Evolutionary conservation across 2,329 filamentous ascomycete species (phyloP).

Genomic region (Calonectria montana): DNA sequence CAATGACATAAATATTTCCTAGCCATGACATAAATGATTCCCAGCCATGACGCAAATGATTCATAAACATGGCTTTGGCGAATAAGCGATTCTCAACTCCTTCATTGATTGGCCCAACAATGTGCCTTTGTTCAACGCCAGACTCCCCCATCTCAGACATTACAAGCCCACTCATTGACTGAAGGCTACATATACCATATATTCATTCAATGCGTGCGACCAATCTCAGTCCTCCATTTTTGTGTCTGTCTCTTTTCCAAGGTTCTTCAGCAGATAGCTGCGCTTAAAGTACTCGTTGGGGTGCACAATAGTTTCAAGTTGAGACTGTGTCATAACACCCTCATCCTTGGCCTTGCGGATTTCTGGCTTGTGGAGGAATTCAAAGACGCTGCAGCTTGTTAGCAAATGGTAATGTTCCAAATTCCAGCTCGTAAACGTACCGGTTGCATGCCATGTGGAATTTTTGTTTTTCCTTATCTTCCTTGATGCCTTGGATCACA

Average conservation of each 20-base stretch:
- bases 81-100: background rate
- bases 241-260: constrained; percentile 67
- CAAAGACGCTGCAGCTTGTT: constrained; percentile 76
- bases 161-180: background rate
- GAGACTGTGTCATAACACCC: constrained; percentile 75
- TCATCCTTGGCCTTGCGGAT: constrained; percentile 83
- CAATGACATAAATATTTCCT: background rate
- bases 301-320: constrained; percentile 95
- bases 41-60: background rate
- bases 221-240: constrained; percentile 65
- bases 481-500: constrained; percentile 82
- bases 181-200: background rate
- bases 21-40: background rate
- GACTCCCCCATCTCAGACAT: constrained; percentile 27
- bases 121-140: constrained; percentile 7
- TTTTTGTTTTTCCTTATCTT: constrained; percentile 89
- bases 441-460: constrained; percentile 97
- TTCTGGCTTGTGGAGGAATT: constrained; percentile 83
- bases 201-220: background rate
- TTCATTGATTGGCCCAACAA: background rate
- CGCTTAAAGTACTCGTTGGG: constrained; percentile 99
- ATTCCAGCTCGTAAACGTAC: constrained; percentile 52
- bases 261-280: constrained; percentile 87
- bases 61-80: background rate
- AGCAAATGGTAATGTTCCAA: background rate